Base-by-base conservation (phyloP, 148 eudicot species). In the Rhododendron ovatum region DNA sequence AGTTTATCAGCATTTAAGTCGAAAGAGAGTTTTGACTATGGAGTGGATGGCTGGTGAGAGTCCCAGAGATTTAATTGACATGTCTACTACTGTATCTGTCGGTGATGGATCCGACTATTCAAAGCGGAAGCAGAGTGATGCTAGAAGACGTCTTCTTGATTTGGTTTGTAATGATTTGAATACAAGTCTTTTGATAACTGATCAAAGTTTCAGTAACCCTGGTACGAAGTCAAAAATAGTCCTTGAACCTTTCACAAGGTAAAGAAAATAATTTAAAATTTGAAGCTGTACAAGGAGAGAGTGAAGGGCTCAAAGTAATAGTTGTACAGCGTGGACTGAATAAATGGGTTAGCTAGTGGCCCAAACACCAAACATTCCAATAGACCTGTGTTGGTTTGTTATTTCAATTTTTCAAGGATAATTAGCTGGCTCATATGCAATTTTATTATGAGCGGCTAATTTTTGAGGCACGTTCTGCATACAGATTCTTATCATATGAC, bases 41-140 rank as follows among this genome's bases (percentile, higher is more conserved):
- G 98, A 95, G 86, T 95, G 98, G 99, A 89, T 98, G 90, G 91
- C 82, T 88, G 99, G 99, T 84, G 98, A 98, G 75, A 95, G 90
- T 92, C 98, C 99, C 85, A 93, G 50, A 84, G 95, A 95, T 78
- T 90, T 98, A 65, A 78, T 98, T n/a, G 86, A 88, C 86, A 87
- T 87, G 80, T 91, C 98, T 65, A 86, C 90, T 65, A 87, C 87
- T 81, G 88, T 88, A 85, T 82, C 92, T 48, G 81, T 82, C 83
- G 85, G 83, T 83, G 50, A 63, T 47, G 88, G 47, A 61, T 89
- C 92, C 61, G 88, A 45, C 84, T 88, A 92, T 86, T 88, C 90
- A 61, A 91, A 89, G 87, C 87, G 85, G 82, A 91, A 90, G 81
- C 91, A 83, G 86, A 84, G 81, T 88, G 97, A 95, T 80, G 98